phyloP scores from a whole-genome alignment of 345 rosid species.

The Odontarrhena argentea region DNA sequence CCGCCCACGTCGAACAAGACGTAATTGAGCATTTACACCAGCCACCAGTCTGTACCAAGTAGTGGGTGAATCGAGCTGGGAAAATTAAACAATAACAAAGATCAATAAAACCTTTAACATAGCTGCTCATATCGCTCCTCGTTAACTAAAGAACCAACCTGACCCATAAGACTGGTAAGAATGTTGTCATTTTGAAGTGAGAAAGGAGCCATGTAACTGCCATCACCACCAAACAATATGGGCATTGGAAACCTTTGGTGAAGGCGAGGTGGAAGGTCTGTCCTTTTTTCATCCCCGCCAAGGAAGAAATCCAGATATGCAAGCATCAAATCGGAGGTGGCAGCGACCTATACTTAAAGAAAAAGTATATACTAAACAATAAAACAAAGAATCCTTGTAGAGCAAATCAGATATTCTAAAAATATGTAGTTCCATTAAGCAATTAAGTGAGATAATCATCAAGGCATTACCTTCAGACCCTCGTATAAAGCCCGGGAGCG shows the following conservation, averaged over 20 bases:
- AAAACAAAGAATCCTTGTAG: slow-evolving; percentile 2
- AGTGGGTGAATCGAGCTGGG: slow-evolving; percentile 81
- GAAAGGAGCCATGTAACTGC: slow-evolving; percentile 97
- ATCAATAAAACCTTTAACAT: slow-evolving; percentile 33
- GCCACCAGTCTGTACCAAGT: slow-evolving; percentile 94
- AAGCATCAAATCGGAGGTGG: slow-evolving; percentile 91
- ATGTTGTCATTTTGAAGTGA: slow-evolving; percentile 90
- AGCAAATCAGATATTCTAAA: slow-evolving; percentile 21
- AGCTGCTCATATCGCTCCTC: slow-evolving; percentile 26
- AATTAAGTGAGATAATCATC: slow-evolving; percentile 23
- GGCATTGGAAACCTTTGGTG: slow-evolving; percentile 80
- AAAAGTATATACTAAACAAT: slow-evolving; percentile 1
- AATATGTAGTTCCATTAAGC: slow-evolving; percentile 19
- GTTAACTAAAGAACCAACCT: slow-evolving; percentile 52
- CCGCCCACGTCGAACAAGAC: slow-evolving; percentile 85
- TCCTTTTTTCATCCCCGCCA: slow-evolving; percentile 97
- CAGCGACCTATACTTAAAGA: slow-evolving; percentile 70
- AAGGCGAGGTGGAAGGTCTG: slow-evolving; percentile 84
- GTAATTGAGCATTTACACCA: slow-evolving; percentile 95
- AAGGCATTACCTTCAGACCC: slow-evolving; percentile 85
- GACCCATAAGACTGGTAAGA: slow-evolving; percentile 88
- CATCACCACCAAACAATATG: slow-evolving; percentile 91
- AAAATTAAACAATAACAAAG: slow-evolving; percentile 25
- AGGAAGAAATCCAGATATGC: slow-evolving; percentile 97
- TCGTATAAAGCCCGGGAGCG: slow-evolving; percentile 99